These are phyloP conservation scores for Lojkania enalia DNA, from an alignment of 2,329 filamentous ascomycete species.

Conservation along the genomic window DNA sequence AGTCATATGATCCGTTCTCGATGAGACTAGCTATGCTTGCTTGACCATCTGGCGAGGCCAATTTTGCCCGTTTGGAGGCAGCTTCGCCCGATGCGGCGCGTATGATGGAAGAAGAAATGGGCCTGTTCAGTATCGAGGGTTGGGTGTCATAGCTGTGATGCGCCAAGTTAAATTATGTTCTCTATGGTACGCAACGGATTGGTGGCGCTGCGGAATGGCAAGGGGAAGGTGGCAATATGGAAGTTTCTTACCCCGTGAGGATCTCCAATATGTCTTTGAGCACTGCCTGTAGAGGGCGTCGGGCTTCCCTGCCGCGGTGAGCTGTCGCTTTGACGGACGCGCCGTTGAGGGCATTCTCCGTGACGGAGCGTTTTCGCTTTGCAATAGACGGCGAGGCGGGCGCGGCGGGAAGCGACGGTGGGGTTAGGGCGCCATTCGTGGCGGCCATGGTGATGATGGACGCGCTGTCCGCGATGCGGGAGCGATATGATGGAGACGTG, in stretches of 20 bases:
- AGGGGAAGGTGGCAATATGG: not conserved
- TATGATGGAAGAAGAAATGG: slow-evolving; percentile 33
- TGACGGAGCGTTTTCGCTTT: slow-evolving; percentile 53
- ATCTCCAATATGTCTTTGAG: slow-evolving; percentile 49
- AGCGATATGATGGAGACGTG: slow-evolving; percentile 34
- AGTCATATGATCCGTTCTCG: slow-evolving; percentile 43
- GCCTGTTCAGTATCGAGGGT: slow-evolving; percentile 50
- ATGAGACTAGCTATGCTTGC: slow-evolving; percentile 45
- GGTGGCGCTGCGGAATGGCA: not conserved
- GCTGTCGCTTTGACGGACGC: slow-evolving; percentile 27
- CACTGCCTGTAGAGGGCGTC: slow-evolving; percentile 33
- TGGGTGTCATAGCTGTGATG: slow-evolving; percentile 47
- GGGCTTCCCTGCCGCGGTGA: slow-evolving; percentile 18
- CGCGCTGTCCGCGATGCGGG: slow-evolving; percentile 36
- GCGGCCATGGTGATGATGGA: slow-evolving; percentile 31
- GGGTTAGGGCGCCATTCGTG: slow-evolving; percentile 42
- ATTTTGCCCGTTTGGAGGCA: slow-evolving; percentile 51
- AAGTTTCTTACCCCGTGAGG: slow-evolving; percentile 43
- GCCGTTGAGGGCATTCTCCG: slow-evolving; percentile 33
- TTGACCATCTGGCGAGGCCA: slow-evolving; percentile 39
- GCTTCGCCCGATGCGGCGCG: slow-evolving; percentile 45
- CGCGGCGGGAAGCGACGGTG: slow-evolving; percentile 33
- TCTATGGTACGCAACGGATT: slow-evolving; percentile 1
- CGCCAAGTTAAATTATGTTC: slow-evolving; percentile 14
- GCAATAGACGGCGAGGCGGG: slow-evolving; percentile 35